These are phyloP conservation scores for Tetradesmus obliquus DNA, from an alignment of 139 green algal species.

Conservation along the genomic window DNA sequence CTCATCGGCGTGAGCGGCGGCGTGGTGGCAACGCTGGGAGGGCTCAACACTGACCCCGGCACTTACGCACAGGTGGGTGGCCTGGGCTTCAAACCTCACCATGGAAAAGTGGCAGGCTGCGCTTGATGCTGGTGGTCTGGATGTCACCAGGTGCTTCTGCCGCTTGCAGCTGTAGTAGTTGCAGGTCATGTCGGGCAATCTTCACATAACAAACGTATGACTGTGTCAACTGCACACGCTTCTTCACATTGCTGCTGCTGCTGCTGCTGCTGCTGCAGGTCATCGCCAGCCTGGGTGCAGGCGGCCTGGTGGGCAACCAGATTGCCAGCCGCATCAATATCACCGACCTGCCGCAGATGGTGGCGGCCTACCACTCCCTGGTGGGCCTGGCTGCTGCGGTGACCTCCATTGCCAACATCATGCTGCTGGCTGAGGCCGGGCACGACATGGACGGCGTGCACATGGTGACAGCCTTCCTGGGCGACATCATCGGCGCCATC, in stretches of 20 bases:
- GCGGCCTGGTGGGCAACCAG: constrained; percentile 62
- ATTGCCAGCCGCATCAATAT: constrained; percentile 77
- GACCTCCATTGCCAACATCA: constrained; percentile 81
- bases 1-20: constrained; percentile 81
- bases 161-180: too few species aligned
- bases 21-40: constrained; percentile 79
- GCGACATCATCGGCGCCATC: constrained; percentile 87
- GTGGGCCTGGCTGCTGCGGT: constrained; percentile 77
- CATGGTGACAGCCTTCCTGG: constrained; percentile 80
- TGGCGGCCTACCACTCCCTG: constrained; percentile 94
- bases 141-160: too few species aligned
- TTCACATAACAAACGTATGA: too few species aligned
- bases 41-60: constrained; percentile 52
- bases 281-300: constrained; percentile 47
- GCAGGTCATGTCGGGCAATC: too few species aligned
- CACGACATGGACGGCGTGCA: constrained; percentile 69
- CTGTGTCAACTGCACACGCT: neutral
- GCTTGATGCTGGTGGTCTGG: too few species aligned
- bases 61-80: constrained; percentile 39
- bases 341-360: constrained; percentile 85
- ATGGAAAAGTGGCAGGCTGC: too few species aligned
- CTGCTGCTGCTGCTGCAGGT: constrained; percentile 36
- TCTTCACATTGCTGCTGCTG: neutral
- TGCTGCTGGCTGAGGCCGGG: constrained; percentile 67
- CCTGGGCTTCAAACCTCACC: neutral